Evolutionary conservation across 371 early-diverging fungal genomes (phyloP).

Genomic region (Phascolomyces articulosus): DNA sequence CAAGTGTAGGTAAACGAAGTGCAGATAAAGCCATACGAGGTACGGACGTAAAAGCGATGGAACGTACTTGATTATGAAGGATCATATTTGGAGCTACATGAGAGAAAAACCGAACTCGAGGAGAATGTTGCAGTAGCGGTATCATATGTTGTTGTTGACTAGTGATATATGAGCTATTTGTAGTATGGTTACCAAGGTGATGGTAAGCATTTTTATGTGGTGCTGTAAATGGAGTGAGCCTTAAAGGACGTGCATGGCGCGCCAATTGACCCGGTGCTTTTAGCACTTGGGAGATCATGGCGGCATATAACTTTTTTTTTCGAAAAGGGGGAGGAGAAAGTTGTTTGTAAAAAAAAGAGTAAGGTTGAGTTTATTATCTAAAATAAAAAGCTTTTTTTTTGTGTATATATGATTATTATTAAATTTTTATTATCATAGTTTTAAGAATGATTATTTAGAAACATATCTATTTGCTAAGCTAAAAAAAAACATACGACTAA

Average conservation of each 20-base stretch:
- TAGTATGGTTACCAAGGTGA: background rate
- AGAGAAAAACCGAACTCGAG: conserved; percentile 34
- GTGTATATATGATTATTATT: no score
- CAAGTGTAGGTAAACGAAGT: conserved; percentile 33
- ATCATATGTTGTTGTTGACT: conserved; percentile 1
- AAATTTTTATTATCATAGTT: no score
- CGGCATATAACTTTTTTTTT: background rate
- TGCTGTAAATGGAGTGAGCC: background rate
- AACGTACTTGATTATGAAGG: conserved; percentile 22
- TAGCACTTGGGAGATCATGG: background rate
- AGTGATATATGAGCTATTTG: background rate
- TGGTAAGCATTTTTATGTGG: background rate
- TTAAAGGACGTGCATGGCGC: background rate
- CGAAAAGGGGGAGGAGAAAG: no score
- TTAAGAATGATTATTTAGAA: no score
- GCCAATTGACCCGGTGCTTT: background rate
- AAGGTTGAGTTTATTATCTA: no score
- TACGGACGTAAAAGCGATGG: conserved; percentile 30
- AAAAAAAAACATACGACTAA: no score
- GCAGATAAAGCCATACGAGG: conserved; percentile 35
- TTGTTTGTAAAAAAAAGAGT: no score
- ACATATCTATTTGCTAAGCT: no score
- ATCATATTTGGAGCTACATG: conserved; percentile 25
- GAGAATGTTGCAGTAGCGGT: conserved; percentile 29
- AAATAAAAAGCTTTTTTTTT: no score